Percentiles rank a stretch among this genome's conserved stretches.
Conservation (phyloP, 345 rosid species). For the Ailanthus altissimus region DNA sequence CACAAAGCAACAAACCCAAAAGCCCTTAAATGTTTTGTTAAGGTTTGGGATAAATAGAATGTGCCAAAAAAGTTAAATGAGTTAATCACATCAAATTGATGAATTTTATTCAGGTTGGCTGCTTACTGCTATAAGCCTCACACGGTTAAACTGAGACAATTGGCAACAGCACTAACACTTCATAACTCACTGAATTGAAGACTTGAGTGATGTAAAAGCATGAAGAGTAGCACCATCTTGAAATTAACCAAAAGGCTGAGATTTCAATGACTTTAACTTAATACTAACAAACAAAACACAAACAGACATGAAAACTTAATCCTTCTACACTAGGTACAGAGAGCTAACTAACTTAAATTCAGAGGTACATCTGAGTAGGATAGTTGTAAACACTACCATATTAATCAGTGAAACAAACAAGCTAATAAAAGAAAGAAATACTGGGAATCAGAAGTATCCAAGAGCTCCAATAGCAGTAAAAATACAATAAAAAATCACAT, state of each 20-base stretch:
- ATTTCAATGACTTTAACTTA: background rate
- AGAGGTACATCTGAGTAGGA: background rate
- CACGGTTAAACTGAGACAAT: background rate
- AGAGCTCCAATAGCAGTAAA: background rate
- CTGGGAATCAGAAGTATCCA: background rate
- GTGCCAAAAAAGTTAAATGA: background rate
- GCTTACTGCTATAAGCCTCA: background rate
- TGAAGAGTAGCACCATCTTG: background rate
- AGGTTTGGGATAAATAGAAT: background rate
- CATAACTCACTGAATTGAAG: background rate
- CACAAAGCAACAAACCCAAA: conserved; percentile 1
- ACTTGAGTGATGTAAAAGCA: background rate
- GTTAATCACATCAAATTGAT: background rate
- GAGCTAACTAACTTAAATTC: background rate
- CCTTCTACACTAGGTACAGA: background rate
- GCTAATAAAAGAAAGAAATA: background rate
- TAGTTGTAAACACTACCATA: background rate
- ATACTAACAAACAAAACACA: background rate
- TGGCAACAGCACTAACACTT: background rate
- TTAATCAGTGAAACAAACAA: background rate
- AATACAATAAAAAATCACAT: background rate
- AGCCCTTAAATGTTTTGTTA: background rate
- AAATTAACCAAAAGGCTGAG: background rate
- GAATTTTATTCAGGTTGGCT: background rate
- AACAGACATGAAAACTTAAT: conserved; percentile 7